A percentile compares a stretch with the other conserved stretches of the same genome.
Evolutionary conservation across 208 protist genomes (phyloP).

Genomic region (Crithidia thermophila): DNA sequence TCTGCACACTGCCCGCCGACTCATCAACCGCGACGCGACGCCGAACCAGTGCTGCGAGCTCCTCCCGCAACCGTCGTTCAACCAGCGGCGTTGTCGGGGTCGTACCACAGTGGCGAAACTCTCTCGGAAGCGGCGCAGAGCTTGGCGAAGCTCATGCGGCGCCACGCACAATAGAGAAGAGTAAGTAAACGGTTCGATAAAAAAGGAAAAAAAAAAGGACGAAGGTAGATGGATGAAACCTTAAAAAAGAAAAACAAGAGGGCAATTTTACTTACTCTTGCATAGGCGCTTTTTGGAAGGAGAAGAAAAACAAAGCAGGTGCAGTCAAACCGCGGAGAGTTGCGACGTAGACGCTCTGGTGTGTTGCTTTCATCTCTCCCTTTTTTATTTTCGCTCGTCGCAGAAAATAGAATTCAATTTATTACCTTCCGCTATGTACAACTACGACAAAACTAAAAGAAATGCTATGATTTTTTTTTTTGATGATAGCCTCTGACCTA

Average conservation of each 20-base stretch:
- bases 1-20: background rate
- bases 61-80: background rate
- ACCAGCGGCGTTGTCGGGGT: background rate
- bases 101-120: slow-evolving; percentile 1
- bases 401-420: slow-evolving; percentile 16
- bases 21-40: background rate
- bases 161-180: background rate
- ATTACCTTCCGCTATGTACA: background rate
- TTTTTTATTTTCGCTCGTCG: slow-evolving; percentile 10
- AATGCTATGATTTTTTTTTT: slow-evolving; percentile 13
- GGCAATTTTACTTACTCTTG: too few relatives aligned
- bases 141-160: slow-evolving; percentile 2
- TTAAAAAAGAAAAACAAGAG: too few relatives aligned
- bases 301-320: background rate
- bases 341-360: background rate
- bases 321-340: background rate
- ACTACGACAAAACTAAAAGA: background rate
- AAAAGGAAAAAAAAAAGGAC: too few relatives aligned
- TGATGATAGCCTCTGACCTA: background rate
- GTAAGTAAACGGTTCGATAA: too few relatives aligned
- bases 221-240: too few relatives aligned
- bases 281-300: too few relatives aligned
- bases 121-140: background rate
- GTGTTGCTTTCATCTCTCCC: background rate
- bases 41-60: background rate